phyloP scores from a whole-genome alignment of 176 grass and related monocot species.

The Bolboschoenus planiculmis region DNA sequence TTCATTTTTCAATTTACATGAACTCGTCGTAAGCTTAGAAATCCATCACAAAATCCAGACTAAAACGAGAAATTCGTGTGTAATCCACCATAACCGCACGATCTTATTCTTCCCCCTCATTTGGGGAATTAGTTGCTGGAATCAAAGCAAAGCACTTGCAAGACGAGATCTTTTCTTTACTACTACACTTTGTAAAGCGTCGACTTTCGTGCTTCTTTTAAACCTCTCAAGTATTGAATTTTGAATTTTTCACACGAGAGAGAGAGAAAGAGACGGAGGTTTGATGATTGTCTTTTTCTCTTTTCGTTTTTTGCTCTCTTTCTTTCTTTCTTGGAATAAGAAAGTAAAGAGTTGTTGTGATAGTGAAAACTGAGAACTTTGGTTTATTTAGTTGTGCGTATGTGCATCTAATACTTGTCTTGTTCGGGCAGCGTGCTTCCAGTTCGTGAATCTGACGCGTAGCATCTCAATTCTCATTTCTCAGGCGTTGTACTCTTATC shows the following conservation, averaged over 20 bases:
- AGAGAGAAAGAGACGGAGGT: background rate
- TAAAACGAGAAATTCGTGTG: background rate
- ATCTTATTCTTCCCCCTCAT: background rate
- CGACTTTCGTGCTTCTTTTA: background rate
- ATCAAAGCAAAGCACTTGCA: background rate
- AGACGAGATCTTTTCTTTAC: background rate
- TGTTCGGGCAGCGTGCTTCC: slow-evolving; percentile 3
- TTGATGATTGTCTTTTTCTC: background rate
- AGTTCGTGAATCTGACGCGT: background rate
- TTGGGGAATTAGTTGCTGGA: background rate
- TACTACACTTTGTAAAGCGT: background rate
- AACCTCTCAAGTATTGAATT: background rate
- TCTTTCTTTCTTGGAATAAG: background rate
- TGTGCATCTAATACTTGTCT: slow-evolving; percentile 16
- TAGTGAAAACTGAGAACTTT: background rate
- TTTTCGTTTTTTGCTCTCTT: background rate
- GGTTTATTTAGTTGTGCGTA: background rate
- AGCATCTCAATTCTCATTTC: background rate
- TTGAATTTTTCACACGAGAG: background rate
- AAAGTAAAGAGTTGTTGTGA: background rate
- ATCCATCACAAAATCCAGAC: background rate
- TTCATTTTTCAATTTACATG: background rate
- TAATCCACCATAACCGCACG: background rate
- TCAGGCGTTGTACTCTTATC: too few species aligned
- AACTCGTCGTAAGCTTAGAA: background rate